Base-by-base conservation (phyloP, 352 stramenopile species). In the Phytopythium delawarense region DNA sequence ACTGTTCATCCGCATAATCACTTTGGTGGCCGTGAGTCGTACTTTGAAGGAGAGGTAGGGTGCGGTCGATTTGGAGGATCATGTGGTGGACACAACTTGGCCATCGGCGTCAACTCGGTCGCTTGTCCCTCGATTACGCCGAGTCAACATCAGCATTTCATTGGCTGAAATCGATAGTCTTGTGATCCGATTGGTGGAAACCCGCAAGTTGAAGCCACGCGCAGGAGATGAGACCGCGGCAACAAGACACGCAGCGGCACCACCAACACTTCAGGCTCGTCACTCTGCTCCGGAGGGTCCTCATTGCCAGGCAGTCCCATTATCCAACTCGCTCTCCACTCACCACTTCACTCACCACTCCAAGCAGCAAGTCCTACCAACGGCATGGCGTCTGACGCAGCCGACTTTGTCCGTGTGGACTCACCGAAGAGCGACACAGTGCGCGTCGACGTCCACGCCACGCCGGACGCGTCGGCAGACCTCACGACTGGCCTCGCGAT, bases 401-500 rank as follows among this genome's bases (percentile, higher is more conserved):
- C 25, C 8, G 48, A 16, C 16, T 54, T 54, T 25, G 32, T 45
- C 7, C 20, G 28, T 15, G 34, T 57, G 9, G 18, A 57, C 25
- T 57, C 50, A 30, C 50, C 50, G 4, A 39, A 28, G 32, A 30
- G 28, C 20, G 42, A 48, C 42, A 1, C 42, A 7, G 18, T 48
- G 42, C 42, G 18, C 18, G 18, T 48, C 42, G 42, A 48, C 20
- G 42, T 48, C 18, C 42, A n/a, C n/a, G 39, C 39, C 18, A 45
- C 39, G 16, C 15, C 23, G 21, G 46, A 53, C 15, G 42, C 12
- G 28, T 11, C 12, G 1, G 9, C 49, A 15, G 28, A 7, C 5
- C 15, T 16, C 11, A 15, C 32, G 30, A 25, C 28, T 4, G 25
- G 25, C 5, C 20, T 72, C 28, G 69, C 62, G 30, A 37, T 84